These are phyloP conservation scores for Fulvia fulva DNA, from an alignment of 2,329 filamentous ascomycete genomes.

Conservation along the genomic window DNA sequence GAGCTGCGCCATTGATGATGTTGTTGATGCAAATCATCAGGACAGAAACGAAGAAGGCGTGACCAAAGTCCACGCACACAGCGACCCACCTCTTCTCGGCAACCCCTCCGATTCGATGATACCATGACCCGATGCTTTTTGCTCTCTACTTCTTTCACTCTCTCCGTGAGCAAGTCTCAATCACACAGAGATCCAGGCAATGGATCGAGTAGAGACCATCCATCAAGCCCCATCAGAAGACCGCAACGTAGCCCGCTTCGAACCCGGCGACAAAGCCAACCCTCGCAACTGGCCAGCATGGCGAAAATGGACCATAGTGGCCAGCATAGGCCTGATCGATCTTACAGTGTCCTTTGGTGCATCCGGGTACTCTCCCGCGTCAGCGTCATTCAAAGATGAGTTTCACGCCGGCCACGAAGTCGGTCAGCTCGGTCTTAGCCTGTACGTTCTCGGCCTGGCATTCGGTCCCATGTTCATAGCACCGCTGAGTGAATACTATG, in stretches of 20 bases:
- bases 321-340: constrained; percentile 36
- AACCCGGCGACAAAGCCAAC: constrained; percentile 38
- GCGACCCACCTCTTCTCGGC: neutral
- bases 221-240: neutral
- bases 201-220: neutral
- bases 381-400: constrained; percentile 40
- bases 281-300: constrained; percentile 43
- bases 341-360: constrained; percentile 37
- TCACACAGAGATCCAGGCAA: neutral
- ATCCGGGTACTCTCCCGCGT: constrained; percentile 46
- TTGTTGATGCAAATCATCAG: too few relatives aligned
- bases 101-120: neutral
- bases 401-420: constrained; percentile 41
- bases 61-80: neutral
- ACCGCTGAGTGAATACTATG: constrained; percentile 45
- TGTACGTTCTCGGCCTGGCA: constrained; percentile 47
- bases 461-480: constrained; percentile 46
- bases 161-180: neutral
- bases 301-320: constrained; percentile 47
- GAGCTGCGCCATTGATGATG: too few relatives aligned
- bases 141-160: neutral
- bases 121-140: neutral
- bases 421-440: constrained; percentile 43
- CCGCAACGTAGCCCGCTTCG: constrained; percentile 27
- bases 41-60: neutral